phyloP scores from a whole-genome alignment of 2,329 filamentous ascomycete species.

The Clonostachys solani region DNA sequence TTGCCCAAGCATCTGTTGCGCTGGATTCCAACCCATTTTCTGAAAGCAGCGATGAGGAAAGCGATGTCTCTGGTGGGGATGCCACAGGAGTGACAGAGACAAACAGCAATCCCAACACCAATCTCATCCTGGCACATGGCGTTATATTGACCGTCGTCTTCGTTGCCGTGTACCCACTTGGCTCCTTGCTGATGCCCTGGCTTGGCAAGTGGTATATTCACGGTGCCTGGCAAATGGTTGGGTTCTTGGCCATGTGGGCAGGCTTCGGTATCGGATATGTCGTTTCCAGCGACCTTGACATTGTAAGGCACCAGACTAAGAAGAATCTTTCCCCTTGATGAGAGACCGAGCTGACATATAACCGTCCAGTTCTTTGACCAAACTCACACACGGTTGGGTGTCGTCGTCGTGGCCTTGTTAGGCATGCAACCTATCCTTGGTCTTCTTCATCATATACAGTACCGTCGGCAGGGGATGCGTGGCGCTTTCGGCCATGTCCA shows the following conservation, averaged over 20 bases:
- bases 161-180: constrained; percentile 54
- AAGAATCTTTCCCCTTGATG: background rate
- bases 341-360: background rate
- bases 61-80: constrained; percentile 7
- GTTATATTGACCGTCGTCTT: constrained; percentile 59
- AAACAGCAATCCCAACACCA: constrained; percentile 7
- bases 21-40: constrained; percentile 50
- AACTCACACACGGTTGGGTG: constrained; percentile 52
- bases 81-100: background rate
- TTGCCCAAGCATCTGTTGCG: constrained; percentile 38
- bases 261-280: constrained; percentile 56
- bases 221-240: constrained; percentile 47
- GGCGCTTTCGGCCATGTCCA: constrained; percentile 50
- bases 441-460: constrained; percentile 52
- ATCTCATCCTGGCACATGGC: constrained; percentile 44
- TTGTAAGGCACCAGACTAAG: constrained; percentile 21
- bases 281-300: constrained; percentile 23
- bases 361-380: constrained; percentile 41
- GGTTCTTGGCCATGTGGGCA: constrained; percentile 53
- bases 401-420: constrained; percentile 48
- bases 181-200: constrained; percentile 55
- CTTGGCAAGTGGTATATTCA: constrained; percentile 55
- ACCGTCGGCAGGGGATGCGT: constrained; percentile 38
- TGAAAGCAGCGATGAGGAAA: constrained; percentile 6
- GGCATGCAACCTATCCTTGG: constrained; percentile 56